Evolutionary conservation across 2,329 filamentous ascomycete species (phyloP).

Genomic region (Zasmidium citrigriseum): DNA sequence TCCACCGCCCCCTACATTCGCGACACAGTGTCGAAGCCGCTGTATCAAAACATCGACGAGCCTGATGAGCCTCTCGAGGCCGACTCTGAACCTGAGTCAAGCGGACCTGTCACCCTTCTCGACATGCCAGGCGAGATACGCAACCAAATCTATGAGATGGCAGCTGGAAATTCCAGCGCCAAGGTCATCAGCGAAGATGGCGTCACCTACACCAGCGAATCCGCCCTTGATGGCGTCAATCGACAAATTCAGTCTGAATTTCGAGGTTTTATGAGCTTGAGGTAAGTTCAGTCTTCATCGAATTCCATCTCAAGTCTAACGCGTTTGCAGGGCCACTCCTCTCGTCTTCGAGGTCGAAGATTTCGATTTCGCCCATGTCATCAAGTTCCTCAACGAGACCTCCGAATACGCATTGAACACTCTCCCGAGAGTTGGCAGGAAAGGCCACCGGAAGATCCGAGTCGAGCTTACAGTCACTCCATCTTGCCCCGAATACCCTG

Average conservation of each 20-base stretch:
- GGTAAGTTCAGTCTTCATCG: neutral
- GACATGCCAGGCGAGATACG: neutral
- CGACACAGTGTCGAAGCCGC: too few species aligned
- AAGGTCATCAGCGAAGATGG: neutral
- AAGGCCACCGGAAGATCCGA: neutral
- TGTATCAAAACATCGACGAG: too few species aligned
- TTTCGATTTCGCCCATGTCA: constrained; percentile 4
- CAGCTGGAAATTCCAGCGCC: neutral
- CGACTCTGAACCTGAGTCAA: too few species aligned
- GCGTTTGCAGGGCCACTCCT: neutral
- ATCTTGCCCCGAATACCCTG: neutral
- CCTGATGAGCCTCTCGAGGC: too few species aligned
- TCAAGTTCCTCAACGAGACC: neutral
- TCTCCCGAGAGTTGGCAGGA: neutral
- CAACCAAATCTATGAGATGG: neutral
- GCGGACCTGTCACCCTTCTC: neutral
- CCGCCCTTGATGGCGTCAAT: neutral
- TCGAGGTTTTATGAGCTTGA: neutral
- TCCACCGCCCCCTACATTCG: too few species aligned
- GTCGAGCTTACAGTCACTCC: neutral
- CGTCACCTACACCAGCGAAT: neutral
- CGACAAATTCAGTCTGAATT: neutral
- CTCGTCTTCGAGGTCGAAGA: neutral
- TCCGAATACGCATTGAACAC: neutral
- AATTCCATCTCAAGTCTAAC: neutral